These are phyloP conservation scores for Diplodia sapinea DNA, from an alignment of 2,329 filamentous ascomycete species.

Conservation along the genomic window DNA sequence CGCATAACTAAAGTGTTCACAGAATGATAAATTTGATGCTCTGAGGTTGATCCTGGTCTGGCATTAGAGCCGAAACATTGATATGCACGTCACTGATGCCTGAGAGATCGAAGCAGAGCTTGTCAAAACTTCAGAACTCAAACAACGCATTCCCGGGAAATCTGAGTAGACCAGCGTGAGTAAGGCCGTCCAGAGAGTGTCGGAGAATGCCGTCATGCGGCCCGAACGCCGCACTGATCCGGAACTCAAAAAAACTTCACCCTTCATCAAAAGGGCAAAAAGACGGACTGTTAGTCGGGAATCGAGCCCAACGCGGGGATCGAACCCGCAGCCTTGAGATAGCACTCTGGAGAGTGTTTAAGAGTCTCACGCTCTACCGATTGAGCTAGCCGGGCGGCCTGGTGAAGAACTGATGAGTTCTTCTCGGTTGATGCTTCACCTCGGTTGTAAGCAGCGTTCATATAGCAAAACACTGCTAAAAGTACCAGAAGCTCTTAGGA, in stretches of 20 bases:
- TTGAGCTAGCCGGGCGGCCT: slow-evolving; percentile 39
- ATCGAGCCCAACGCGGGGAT: slow-evolving; percentile 5
- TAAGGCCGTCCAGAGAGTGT: not conserved
- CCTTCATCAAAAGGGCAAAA: not conserved
- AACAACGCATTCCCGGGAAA: too few species aligned
- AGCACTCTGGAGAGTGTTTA: slow-evolving; percentile 33
- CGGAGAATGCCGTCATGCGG: not conserved
- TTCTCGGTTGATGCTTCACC: not conserved
- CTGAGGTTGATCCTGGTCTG: too few species aligned
- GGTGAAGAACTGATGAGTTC: not conserved
- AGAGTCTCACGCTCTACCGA: slow-evolving; percentile 52
- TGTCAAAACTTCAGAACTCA: too few species aligned
- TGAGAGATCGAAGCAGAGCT: too few species aligned
- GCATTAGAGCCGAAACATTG: too few species aligned
- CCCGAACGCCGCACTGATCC: not conserved
- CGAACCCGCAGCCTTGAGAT: not conserved
- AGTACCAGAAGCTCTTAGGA: accelerated
- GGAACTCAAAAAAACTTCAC: not conserved
- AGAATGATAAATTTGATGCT: too few species aligned
- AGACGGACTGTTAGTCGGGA: not conserved
- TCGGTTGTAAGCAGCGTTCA: too few species aligned
- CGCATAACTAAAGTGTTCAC: too few species aligned
- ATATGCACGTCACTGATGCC: too few species aligned
- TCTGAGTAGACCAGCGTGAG: too few species aligned
- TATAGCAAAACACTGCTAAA: not conserved